These are phyloP conservation scores for Rosa hybrid DNA, from an alignment of 331 rosid genomes.

Conservation along the genomic window DNA sequence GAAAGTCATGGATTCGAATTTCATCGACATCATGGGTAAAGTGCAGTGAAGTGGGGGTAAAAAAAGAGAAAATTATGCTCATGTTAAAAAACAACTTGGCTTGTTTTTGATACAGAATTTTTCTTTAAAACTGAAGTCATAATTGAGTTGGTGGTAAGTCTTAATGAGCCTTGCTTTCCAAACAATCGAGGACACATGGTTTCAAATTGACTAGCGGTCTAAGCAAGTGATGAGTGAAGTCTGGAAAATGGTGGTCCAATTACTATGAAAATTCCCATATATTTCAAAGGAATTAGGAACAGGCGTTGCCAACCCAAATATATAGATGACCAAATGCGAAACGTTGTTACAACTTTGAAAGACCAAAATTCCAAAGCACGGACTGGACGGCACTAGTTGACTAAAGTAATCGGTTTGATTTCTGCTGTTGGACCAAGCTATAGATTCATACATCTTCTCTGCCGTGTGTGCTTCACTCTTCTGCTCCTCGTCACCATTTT, in stretches of 20 bases:
- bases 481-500: background rate
- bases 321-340: conserved; percentile 3
- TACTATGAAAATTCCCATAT: background rate
- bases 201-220: background rate
- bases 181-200: background rate
- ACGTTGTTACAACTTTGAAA: background rate
- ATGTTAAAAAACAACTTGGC: background rate
- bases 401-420: background rate
- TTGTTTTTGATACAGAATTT: background rate
- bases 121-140: background rate
- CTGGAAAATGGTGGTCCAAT: background rate
- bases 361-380: background rate
- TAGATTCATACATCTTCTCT: background rate
- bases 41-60: too few species aligned
- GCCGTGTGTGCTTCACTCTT: background rate
- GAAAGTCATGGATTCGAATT: too few species aligned
- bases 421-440: background rate
- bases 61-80: too few species aligned
- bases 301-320: background rate
- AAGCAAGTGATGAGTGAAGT: conserved; percentile 1
- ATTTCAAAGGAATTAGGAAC: background rate
- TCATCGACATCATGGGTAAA: too few species aligned
- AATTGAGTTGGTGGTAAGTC: background rate
- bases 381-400: background rate
- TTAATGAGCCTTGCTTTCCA: background rate